Conservation (phyloP, 139 green algal genomes). For the Pleodorina starrii region DNA sequence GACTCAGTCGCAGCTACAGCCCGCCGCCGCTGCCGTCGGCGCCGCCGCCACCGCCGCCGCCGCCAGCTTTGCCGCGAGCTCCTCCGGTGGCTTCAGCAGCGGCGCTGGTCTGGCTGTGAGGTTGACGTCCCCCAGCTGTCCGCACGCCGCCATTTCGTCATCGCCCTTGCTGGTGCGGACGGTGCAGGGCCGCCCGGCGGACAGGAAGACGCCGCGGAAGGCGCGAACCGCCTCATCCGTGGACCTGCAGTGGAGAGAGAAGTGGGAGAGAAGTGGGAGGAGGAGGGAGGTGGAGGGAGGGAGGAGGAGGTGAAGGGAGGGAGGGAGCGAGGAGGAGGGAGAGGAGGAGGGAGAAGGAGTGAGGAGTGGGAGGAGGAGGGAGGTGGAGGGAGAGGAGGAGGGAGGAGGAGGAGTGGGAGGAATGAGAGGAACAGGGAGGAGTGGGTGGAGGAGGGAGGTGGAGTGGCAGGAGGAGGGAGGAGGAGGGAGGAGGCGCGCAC, state of each 20-base stretch:
- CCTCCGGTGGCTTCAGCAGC: constrained; percentile 44
- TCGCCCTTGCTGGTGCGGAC: constrained; percentile 82
- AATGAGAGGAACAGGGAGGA: no score
- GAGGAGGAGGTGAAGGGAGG: no score
- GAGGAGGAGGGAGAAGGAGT: no score
- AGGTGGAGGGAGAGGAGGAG: no score
- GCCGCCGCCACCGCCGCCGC: not conserved
- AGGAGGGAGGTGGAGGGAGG: no score
- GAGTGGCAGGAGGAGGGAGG: no score
- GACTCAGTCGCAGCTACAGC: not conserved
- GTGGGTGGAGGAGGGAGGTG: no score
- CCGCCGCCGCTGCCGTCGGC: not conserved
- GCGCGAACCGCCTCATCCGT: not conserved
- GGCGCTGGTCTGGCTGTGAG: constrained; percentile 22
- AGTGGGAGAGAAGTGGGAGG: not conserved
- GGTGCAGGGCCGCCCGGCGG: constrained; percentile 81
- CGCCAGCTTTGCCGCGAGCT: constrained; percentile 31
- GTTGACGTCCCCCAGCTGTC: constrained; percentile 78
- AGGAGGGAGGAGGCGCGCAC: no score
- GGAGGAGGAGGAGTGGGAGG: no score
- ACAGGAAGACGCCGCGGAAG: constrained; percentile 51
- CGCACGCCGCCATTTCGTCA: constrained; percentile 91
- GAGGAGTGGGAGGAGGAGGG: no score
- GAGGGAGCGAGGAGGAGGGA: no score
- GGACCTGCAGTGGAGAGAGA: constrained; percentile 5